Conservation (phyloP, 1,284 basidiomycete species). For the Athelia sp. region DNA sequence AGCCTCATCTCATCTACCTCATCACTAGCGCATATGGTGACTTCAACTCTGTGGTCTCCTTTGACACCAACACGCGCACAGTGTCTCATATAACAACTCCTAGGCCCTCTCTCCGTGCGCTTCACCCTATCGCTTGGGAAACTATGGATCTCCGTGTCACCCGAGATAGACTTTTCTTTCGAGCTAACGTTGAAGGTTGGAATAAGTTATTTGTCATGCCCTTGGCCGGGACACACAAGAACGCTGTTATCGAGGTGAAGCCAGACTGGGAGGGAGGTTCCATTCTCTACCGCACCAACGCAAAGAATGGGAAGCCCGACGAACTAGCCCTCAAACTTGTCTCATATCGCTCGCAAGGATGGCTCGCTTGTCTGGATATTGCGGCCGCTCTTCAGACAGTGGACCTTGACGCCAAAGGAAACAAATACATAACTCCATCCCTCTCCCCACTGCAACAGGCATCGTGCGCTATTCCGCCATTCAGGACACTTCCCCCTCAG, state of each 20-base stretch:
- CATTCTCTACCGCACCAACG: constrained; percentile 21
- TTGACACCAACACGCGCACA: constrained; percentile 19
- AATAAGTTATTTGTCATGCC: constrained; percentile 24
- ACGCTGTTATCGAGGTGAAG: constrained; percentile 24
- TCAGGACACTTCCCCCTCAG: constrained; percentile 19
- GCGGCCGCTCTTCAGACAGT: constrained; percentile 12
- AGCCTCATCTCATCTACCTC: constrained; percentile 22
- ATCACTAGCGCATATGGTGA: constrained; percentile 30
- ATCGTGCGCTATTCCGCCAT: constrained; percentile 14
- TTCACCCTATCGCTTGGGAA: constrained; percentile 27
- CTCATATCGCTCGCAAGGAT: constrained; percentile 23
- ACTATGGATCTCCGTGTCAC: constrained; percentile 20
- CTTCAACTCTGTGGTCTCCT: constrained; percentile 26
- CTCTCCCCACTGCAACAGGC: constrained; percentile 24
- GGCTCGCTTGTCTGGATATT: constrained; percentile 17
- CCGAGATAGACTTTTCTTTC: constrained; percentile 20
- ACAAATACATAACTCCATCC: constrained; percentile 4
- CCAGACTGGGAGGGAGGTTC: constrained; percentile 25
- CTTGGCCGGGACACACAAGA: constrained; percentile 19
- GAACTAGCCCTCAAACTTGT: constrained; percentile 23
- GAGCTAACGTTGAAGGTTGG: constrained; percentile 33
- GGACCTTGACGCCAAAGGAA: constrained; percentile 16
- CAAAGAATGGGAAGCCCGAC: constrained; percentile 22
- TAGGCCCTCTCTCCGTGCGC: constrained; percentile 16
- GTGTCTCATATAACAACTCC: constrained; percentile 30